Base-by-base conservation (phyloP, 495 filamentous ascomycete species). In the Penicillium soppii region DNA sequence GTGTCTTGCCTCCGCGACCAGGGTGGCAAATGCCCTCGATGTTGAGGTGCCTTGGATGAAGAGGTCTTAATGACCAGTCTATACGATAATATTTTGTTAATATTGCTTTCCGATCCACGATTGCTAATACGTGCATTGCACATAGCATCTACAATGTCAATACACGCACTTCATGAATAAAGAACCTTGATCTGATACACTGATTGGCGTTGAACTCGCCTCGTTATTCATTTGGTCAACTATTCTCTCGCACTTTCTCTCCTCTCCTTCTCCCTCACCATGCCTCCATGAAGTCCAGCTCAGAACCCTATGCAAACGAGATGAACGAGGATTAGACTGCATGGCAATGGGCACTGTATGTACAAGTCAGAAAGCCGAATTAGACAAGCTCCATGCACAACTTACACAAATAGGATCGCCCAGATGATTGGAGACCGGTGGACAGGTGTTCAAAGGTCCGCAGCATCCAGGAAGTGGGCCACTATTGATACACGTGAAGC, bases 1-100 rank as follows among this genome's bases (percentile, higher is more conserved):
- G 7, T 85, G 82, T 48, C 61, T 82, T 12, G 67, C 75, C 4
- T 82, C 79, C 13, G 78, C 81, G 0, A 74, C 77, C 58, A 62
- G 72, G 12, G 71, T 84, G 35, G 81, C 79, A 1, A 53, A 58
- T 10, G 68, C 56, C 1, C 65, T 84, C 23, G 78, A 67, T 3
- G 76, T 82, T 12, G 54, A 73, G 15, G 64, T 81, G n/a, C 71
- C 71, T 1, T 75, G 71, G 45, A 56, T 41, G 41, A 41, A 19
- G 21, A 22, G 33, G 5, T 23, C 20, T 19, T 47, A 35, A 16
- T 9, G 43, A 22, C n/a, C 16, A 12, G 5, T 23, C 20, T 16
- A 36, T n/a, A 26, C 15, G n/a, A 16, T 36, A 30, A 26, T 39
- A 23, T 17, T n/a, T 10, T 16, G 29, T 32, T 9, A 2, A 50